A percentile compares a stretch with the other conserved stretches of the same genome.
Conservation (phyloP, 1,139 yeast species). For the Candida gigantensis region DNA sequence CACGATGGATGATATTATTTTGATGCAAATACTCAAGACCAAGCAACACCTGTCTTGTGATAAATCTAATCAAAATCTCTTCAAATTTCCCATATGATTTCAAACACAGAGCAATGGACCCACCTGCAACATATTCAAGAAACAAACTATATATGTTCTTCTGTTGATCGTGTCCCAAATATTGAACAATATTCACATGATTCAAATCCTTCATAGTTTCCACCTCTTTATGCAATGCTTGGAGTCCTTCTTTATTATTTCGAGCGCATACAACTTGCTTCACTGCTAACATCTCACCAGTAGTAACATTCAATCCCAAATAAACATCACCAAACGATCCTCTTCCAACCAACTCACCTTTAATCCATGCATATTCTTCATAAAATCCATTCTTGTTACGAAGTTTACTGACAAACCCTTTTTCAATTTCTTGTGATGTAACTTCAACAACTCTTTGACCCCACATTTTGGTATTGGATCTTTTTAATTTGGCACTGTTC, state of each 20-base stretch:
- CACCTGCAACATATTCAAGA: constrained; percentile 96
- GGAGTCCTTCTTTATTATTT: constrained; percentile 56
- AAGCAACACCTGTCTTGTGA: constrained; percentile 76
- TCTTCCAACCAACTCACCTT: constrained; percentile 94
- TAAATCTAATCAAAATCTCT: constrained; percentile 68
- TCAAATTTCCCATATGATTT: constrained; percentile 85
- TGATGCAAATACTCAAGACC: constrained; percentile 87
- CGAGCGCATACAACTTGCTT: constrained; percentile 68
- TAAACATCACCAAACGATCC: constrained; percentile 98
- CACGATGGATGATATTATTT: constrained; percentile 89
- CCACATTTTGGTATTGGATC: constrained; percentile 96
- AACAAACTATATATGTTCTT: constrained; percentile 79
- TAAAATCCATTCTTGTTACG: constrained; percentile 62
- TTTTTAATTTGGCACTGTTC: constrained; percentile 37
- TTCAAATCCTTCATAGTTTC: constrained; percentile 93
- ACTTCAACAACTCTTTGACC: constrained; percentile 93
- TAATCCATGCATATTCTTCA: constrained; percentile 94
- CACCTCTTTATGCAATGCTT: constrained; percentile 87
- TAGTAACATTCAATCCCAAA: constrained; percentile 89
- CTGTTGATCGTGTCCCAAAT: constrained; percentile 85
- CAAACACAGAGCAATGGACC: constrained; percentile 87
- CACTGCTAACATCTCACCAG: constrained; percentile 99
- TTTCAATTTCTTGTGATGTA: constrained; percentile 67
- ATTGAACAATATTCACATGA: constrained; percentile 92
- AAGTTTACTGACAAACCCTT: constrained; percentile 58